Conservation (phyloP, 169 alveolate genomes). For the Cryptosporidium bovis region DNA sequence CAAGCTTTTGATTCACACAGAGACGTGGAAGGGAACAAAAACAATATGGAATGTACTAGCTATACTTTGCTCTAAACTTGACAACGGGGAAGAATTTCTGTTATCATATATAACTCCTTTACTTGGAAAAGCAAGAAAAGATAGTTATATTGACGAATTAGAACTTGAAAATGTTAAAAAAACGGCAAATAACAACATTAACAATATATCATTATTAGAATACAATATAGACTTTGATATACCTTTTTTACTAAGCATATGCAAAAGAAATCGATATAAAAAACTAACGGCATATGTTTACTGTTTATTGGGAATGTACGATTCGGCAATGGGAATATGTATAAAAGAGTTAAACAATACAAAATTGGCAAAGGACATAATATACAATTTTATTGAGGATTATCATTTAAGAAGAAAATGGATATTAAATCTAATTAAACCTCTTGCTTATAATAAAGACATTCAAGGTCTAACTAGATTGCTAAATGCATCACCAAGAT, state of each 20-base stretch:
- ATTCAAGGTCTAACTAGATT: conserved; percentile 50
- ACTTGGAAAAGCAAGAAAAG: conserved; percentile 46
- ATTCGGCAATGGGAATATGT: conserved; percentile 53
- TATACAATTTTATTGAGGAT: conserved; percentile 50
- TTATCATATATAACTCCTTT: conserved; percentile 58
- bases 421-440: conserved; percentile 47
- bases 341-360: conserved; percentile 48
- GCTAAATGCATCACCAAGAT: conserved; percentile 60
- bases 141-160: background rate
- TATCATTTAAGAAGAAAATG: conserved; percentile 51
- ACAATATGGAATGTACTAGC: conserved; percentile 72
- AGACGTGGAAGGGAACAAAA: conserved; percentile 61
- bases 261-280: conserved; percentile 36
- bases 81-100: conserved; percentile 56
- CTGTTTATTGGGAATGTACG: conserved; percentile 62
- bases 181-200: background rate
- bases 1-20: conserved; percentile 5
- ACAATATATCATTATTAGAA: background rate
- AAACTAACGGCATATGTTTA: conserved; percentile 37
- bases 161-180: background rate
- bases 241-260: conserved; percentile 47
- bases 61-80: conserved; percentile 47
- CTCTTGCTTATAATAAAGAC: conserved; percentile 52
- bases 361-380: conserved; percentile 38
- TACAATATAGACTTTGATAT: conserved; percentile 37